phyloP scores from a whole-genome alignment of 1,284 basidiomycete genomes.

The Sporisorium graminicola region DNA sequence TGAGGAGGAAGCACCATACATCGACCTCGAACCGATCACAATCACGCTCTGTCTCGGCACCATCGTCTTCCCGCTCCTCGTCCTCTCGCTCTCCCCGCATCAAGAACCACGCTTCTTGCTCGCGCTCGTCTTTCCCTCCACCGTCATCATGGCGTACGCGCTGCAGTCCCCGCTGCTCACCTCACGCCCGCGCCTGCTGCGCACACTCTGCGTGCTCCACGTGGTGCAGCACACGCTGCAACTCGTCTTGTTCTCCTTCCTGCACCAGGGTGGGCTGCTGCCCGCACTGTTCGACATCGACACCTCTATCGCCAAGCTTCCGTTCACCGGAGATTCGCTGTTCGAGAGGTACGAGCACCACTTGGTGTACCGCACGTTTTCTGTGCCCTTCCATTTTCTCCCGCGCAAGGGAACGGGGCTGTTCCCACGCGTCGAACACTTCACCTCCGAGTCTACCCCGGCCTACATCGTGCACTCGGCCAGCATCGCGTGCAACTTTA shows the following conservation, averaged over 20 bases:
- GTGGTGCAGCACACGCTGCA: slow-evolving; percentile 42
- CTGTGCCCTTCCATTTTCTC: slow-evolving; percentile 40
- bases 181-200: slow-evolving; percentile 19
- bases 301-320: slow-evolving; percentile 9
- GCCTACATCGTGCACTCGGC: not conserved
- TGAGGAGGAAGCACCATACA: not conserved
- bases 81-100: slow-evolving; percentile 68
- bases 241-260: slow-evolving; percentile 42
- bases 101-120: slow-evolving; percentile 70
- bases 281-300: slow-evolving; percentile 43
- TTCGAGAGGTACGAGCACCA: slow-evolving; percentile 28
- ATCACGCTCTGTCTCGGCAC: slow-evolving; percentile 12
- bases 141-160: slow-evolving; percentile 38
- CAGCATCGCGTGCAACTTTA: slow-evolving; percentile 6
- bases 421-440: slow-evolving; percentile 16
- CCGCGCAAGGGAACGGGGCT: slow-evolving; percentile 10
- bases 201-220: slow-evolving; percentile 14
- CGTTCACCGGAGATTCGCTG: not conserved
- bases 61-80: slow-evolving; percentile 34
- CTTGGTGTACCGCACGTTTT: slow-evolving; percentile 47
- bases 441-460: not conserved
- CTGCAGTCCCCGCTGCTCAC: slow-evolving; percentile 23
- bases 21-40: slow-evolving; percentile 18
- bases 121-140: slow-evolving; percentile 62
- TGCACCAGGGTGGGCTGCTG: slow-evolving; percentile 51